phyloP scores from a whole-genome alignment of 768 basidiomycete species.

The Neoboletus subvelutipes region DNA sequence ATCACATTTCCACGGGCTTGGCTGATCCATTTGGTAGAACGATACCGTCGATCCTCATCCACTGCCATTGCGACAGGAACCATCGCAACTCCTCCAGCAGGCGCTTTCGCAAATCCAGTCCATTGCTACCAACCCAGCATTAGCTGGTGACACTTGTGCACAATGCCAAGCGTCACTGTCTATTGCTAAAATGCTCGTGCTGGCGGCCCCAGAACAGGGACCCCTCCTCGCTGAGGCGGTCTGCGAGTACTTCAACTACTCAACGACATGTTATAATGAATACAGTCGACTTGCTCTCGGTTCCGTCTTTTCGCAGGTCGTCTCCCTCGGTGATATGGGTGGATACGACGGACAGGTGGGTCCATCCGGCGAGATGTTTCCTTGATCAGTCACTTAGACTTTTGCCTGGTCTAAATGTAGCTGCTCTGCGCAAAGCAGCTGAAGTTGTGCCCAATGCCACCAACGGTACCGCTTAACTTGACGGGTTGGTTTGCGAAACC shows the following conservation, averaged over 20 bases:
- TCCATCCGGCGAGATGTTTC: neutral
- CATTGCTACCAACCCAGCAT: slow-evolving; percentile 37
- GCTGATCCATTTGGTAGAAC: slow-evolving; percentile 27
- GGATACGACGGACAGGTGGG: slow-evolving; percentile 52
- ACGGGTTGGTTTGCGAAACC: slow-evolving; percentile 52
- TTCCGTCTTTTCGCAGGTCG: slow-evolving; percentile 46
- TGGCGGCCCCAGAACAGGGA: slow-evolving; percentile 42
- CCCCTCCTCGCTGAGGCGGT: slow-evolving; percentile 41
- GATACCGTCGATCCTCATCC: slow-evolving; percentile 46
- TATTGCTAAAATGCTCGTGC: slow-evolving; percentile 42
- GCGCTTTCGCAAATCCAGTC: slow-evolving; percentile 42
- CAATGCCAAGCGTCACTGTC: slow-evolving; percentile 41
- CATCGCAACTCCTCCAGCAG: slow-evolving; percentile 36
- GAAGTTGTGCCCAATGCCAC: slow-evolving; percentile 38
- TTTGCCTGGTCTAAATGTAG: neutral
- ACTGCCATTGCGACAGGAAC: slow-evolving; percentile 38
- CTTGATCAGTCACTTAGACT: neutral
- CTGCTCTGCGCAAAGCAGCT: slow-evolving; percentile 40
- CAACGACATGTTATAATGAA: slow-evolving; percentile 34
- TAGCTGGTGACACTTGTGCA: slow-evolving; percentile 38
- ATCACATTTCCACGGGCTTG: neutral
- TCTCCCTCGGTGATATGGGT: slow-evolving; percentile 45
- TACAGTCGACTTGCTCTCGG: slow-evolving; percentile 40
- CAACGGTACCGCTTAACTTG: slow-evolving; percentile 42
- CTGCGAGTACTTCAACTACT: slow-evolving; percentile 44